Evolutionary conservation across 23 red algal species (phyloP).

Genomic region (Gracilaria caudata): DNA sequence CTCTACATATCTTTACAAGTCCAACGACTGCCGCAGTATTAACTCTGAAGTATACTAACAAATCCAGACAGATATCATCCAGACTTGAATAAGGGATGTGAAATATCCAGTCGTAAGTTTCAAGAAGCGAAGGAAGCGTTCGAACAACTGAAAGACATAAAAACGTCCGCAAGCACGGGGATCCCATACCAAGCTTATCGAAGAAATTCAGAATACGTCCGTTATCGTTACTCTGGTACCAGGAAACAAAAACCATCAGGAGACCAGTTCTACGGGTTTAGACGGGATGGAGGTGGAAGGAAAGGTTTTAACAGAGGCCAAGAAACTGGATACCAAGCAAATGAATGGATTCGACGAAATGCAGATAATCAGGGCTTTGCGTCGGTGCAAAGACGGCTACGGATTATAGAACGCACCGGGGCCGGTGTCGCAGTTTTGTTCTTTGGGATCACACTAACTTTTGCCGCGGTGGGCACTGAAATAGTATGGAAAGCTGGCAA

Average conservation of each 20-base stretch:
- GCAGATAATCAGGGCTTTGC: not conserved
- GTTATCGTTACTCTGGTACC: constrained; percentile 17
- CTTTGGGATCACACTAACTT: constrained; percentile 15
- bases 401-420: constrained; percentile 21
- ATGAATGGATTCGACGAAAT: constrained; percentile 11
- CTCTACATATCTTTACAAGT: not conserved
- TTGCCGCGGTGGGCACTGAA: constrained; percentile 32
- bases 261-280: constrained; percentile 17
- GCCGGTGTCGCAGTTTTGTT: constrained; percentile 38
- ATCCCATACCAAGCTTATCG: not conserved
- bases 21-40: not conserved
- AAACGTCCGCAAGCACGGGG: not conserved
- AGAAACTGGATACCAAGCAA: constrained; percentile 11
- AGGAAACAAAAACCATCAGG: not conserved
- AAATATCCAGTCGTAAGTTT: constrained; percentile 30
- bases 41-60: not conserved
- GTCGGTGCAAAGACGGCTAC: not conserved
- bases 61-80: constrained; percentile 39
- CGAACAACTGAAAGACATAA: constrained; percentile 36
- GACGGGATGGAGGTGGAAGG: constrained; percentile 19
- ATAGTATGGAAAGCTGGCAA: constrained; percentile 42
- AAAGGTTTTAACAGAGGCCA: not conserved
- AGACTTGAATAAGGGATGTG: constrained; percentile 49
- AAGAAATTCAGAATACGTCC: constrained; percentile 21
- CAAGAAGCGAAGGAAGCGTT: constrained; percentile 52